Conservation (phyloP, 1,284 basidiomycete genomes). For the Anthracocystis walkeri region DNA sequence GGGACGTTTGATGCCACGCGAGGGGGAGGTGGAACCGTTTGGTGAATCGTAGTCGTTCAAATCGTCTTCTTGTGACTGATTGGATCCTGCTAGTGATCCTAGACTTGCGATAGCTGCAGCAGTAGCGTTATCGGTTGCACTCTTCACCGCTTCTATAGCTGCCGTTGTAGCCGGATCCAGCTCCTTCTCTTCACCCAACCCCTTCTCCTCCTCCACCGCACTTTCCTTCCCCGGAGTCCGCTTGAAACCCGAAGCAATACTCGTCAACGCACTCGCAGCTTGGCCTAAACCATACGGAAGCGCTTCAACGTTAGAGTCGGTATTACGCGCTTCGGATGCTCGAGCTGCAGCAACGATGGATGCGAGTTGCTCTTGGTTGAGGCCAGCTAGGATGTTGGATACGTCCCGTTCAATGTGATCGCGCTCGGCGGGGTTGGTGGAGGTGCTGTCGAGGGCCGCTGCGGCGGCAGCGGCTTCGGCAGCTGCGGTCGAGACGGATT, state of each 20-base stretch:
- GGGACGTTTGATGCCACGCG: conserved; percentile 35
- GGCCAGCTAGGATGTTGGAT: conserved; percentile 58
- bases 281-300: conserved; percentile 53
- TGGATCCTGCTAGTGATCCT: conserved; percentile 53
- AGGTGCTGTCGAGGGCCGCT: conserved; percentile 12
- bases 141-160: conserved; percentile 36
- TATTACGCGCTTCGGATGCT: conserved; percentile 39
- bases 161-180: conserved; percentile 19
- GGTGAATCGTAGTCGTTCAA: conserved; percentile 23
- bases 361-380: conserved; percentile 64
- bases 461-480: conserved; percentile 13
- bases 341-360: conserved; percentile 64
- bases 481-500: conserved; percentile 4
- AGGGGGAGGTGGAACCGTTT: conserved; percentile 15
- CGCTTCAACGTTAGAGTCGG: conserved; percentile 3
- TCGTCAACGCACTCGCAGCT: conserved; percentile 61
- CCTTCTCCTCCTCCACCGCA: conserved; percentile 6
- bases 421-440: conserved; percentile 19
- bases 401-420: conserved; percentile 60
- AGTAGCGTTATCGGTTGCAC: conserved; percentile 53
- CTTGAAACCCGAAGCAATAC: conserved; percentile 61
- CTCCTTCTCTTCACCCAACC: conserved; percentile 26
- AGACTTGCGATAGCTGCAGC: conserved; percentile 61
- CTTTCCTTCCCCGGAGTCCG: conserved; percentile 32
- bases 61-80: conserved; percentile 9